phyloP scores from a whole-genome alignment of 1,139 yeast species.

The Geotrichum bryndzae region DNA sequence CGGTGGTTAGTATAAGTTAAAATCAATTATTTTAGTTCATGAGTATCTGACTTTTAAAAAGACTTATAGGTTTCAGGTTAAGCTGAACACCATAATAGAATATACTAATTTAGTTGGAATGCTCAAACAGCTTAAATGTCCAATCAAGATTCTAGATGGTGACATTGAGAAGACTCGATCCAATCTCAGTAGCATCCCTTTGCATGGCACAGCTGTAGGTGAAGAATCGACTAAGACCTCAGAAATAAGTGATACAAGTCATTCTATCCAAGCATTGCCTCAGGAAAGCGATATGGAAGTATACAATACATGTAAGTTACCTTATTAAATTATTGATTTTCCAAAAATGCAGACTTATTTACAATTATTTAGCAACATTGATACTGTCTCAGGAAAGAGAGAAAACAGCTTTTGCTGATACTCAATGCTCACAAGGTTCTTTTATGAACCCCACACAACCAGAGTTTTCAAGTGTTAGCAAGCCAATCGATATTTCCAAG shows the following conservation, averaged over 20 bases:
- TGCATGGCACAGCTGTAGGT: neutral
- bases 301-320: no score
- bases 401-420: neutral
- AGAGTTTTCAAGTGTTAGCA: neutral
- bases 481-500: neutral
- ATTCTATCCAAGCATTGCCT: no score
- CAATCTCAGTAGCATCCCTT: neutral
- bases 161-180: neutral
- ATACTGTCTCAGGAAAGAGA: neutral
- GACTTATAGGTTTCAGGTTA: conserved; percentile 14
- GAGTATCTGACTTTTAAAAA: neutral
- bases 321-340: neutral
- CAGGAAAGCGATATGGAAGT: neutral
- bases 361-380: neutral
- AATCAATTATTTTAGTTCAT: neutral
- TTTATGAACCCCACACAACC: neutral
- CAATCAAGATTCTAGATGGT: neutral
- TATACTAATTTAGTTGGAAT: neutral
- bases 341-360: neutral
- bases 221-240: no score
- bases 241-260: neutral
- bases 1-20: conserved; percentile 10
- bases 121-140: neutral
- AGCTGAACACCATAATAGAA: neutral
- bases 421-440: neutral